Percentiles rank a stretch among this genome's conserved stretches.
These are phyloP conservation scores for Santalum album DNA, from an alignment of 164 flowering plant species.

Conservation along the genomic window DNA sequence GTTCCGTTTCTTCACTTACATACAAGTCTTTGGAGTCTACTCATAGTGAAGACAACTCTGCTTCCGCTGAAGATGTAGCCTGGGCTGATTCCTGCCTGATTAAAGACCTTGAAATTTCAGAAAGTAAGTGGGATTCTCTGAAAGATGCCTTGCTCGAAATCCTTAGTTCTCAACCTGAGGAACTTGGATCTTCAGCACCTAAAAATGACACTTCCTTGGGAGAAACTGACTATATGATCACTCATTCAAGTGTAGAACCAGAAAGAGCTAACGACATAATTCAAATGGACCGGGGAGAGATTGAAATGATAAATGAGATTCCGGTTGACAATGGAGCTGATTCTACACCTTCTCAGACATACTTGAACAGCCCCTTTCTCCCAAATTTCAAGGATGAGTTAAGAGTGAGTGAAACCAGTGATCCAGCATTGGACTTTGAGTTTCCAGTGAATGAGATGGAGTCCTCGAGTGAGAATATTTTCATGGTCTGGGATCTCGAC, in stretches of 20 bases:
- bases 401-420: conserved; percentile 9
- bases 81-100: conserved; percentile 73
- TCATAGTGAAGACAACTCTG: conserved; percentile 17
- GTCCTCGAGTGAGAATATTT: conserved; percentile 29
- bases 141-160: conserved; percentile 46
- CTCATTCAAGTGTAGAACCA: conserved; percentile 1
- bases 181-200: conserved; percentile 10
- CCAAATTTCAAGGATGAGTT: conserved; percentile 22
- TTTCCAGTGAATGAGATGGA: conserved; percentile 18
- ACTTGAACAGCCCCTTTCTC: conserved; percentile 18
- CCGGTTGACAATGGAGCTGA: conserved; percentile 5
- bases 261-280: conserved; percentile 3
- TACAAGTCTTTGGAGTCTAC: conserved; percentile 9
- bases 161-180: conserved; percentile 16
- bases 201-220: background rate
- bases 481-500: conserved; percentile 65
- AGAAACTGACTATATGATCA: conserved; percentile 13
- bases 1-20: conserved; percentile 8
- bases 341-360: conserved; percentile 1
- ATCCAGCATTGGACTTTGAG: conserved; percentile 14
- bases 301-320: background rate
- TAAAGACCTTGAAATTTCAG: conserved; percentile 27
- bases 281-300: conserved; percentile 8
- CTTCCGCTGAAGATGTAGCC: conserved; percentile 49
- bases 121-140: conserved; percentile 32